Percentiles rank a stretch among this genome's conserved stretches.
phyloP scores from a whole-genome alignment of 2,329 filamentous ascomycete genomes.

The Fusarium concolor region DNA sequence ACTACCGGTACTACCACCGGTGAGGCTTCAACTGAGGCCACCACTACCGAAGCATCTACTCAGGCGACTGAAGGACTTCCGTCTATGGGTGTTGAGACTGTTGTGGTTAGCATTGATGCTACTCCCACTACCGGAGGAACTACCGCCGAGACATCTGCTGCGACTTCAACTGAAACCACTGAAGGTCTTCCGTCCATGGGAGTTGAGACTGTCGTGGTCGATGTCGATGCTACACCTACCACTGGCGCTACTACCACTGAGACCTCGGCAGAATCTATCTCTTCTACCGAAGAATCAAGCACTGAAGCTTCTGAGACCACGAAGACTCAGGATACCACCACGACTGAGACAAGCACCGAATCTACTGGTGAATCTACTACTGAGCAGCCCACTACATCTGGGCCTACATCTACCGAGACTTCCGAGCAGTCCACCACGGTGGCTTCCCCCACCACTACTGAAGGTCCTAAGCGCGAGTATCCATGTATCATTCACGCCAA shows the following conservation, averaged over 20 bases:
- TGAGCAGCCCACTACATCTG: background rate
- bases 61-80: background rate
- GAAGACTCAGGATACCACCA: background rate
- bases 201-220: background rate
- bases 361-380: too few relatives aligned
- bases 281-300: background rate
- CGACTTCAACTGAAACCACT: background rate
- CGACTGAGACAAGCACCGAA: background rate
- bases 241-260: background rate
- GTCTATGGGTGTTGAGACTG: slow-evolving; percentile 1
- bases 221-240: background rate
- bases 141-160: background rate
- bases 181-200: background rate
- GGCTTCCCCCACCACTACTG: background rate
- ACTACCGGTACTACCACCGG: background rate
- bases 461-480: slow-evolving; percentile 1
- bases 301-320: background rate
- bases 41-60: background rate
- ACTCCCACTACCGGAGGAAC: background rate
- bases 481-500: slow-evolving; percentile 11
- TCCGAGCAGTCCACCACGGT: background rate
- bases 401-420: background rate
- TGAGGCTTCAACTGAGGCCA: background rate
- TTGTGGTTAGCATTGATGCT: background rate
- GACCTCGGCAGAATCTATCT: too few relatives aligned